phyloP scores from a whole-genome alignment of 805 yeast species.

The Yarrowia porcina region DNA sequence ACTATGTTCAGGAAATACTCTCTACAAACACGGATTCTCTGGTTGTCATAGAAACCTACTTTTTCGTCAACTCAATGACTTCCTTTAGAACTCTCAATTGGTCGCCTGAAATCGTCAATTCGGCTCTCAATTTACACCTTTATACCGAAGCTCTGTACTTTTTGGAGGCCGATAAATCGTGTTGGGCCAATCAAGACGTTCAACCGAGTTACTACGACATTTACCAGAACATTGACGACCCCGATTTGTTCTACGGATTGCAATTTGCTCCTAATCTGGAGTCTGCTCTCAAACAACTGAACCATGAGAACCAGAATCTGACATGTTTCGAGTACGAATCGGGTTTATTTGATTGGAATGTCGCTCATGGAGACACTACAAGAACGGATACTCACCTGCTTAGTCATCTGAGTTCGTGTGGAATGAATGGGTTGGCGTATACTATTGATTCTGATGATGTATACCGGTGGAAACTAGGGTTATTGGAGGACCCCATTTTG shows the following conservation, averaged over 20 bases:
- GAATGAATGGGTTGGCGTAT: conserved; percentile 4
- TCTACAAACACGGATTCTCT: neutral
- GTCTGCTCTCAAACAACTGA: neutral
- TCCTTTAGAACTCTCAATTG: neutral
- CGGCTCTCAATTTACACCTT: neutral
- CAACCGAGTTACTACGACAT: conserved; percentile 17
- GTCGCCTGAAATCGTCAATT: neutral
- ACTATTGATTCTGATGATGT: neutral
- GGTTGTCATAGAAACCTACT: neutral
- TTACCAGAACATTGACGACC: conserved; percentile 18
- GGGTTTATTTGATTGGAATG: neutral
- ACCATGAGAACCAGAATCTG: conserved; percentile 3
- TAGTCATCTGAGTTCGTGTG: neutral
- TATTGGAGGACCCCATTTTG: conserved; percentile 6
- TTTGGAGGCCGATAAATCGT: neutral
- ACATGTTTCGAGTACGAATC: conserved; percentile 17
- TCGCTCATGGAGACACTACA: neutral
- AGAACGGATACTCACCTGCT: neutral
- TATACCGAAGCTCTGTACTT: conserved; percentile 21
- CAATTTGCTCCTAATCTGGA: neutral
- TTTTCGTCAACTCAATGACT: neutral
- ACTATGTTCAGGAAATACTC: neutral
- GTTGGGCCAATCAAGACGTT: neutral
- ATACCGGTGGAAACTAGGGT: conserved; percentile 1
- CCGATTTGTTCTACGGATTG: conserved; percentile 14